A percentile compares a stretch with the other conserved stretches of the same genome.
These are phyloP conservation scores for Xylariaceae sp. DNA, from an alignment of 2,329 filamentous ascomycete species.

Conservation along the genomic window DNA sequence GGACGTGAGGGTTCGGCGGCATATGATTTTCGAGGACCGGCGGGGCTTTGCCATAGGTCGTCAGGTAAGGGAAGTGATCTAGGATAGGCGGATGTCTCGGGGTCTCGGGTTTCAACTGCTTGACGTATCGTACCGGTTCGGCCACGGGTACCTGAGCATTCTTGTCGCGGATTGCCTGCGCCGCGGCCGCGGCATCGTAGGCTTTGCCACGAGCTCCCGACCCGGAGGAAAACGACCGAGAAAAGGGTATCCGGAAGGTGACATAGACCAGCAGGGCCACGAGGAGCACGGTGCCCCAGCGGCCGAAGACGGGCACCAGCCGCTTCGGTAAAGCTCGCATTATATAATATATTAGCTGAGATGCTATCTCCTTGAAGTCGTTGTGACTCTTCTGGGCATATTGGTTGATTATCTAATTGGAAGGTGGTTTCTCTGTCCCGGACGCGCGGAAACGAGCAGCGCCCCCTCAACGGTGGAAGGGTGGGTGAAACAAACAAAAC, in stretches of 20 bases:
- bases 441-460: slow-evolving; percentile 12
- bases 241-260: slow-evolving; percentile 28
- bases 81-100: slow-evolving; percentile 28
- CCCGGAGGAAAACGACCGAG: slow-evolving; percentile 18
- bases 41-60: slow-evolving; percentile 26
- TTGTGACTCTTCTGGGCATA: slow-evolving; percentile 24
- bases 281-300: slow-evolving; percentile 30
- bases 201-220: slow-evolving; percentile 2
- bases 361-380: slow-evolving; percentile 25
- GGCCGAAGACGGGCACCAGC: slow-evolving; percentile 28
- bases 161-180: slow-evolving; percentile 21
- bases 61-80: slow-evolving; percentile 38
- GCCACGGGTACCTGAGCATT: slow-evolving; percentile 21
- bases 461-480: neutral
- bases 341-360: slow-evolving; percentile 20
- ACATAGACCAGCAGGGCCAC: slow-evolving; percentile 32
- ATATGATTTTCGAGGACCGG: slow-evolving; percentile 32
- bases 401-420: slow-evolving; percentile 20
- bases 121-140: slow-evolving; percentile 18
- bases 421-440: neutral
- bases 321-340: slow-evolving; percentile 30
- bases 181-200: slow-evolving; percentile 18
- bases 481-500: neutral
- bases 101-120: slow-evolving; percentile 33
- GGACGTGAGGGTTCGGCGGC: slow-evolving; percentile 33